Conservation (phyloP, 768 basidiomycete genomes). For the Cubamyces sp. region DNA sequence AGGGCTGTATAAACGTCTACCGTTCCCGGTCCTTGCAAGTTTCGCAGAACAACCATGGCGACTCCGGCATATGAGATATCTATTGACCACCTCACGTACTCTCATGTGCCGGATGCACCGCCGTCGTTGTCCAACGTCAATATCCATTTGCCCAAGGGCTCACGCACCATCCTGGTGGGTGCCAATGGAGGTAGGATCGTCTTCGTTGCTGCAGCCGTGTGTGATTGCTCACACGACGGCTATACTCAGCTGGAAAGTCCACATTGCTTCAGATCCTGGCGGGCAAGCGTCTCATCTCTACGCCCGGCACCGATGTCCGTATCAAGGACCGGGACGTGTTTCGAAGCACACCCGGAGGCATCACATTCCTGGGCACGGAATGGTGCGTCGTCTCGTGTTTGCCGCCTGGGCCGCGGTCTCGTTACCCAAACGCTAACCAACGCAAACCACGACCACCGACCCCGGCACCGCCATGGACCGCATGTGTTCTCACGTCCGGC, state of each 20-base stretch:
- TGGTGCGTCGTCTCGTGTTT: slow-evolving; percentile 56
- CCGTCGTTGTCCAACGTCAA: slow-evolving; percentile 68
- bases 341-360: slow-evolving; percentile 77
- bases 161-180: slow-evolving; percentile 85
- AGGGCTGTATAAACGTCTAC: too few species aligned
- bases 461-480: not conserved
- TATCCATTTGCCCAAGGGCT: slow-evolving; percentile 71
- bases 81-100: slow-evolving; percentile 56
- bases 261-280: slow-evolving; percentile 93
- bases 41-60: slow-evolving; percentile 7
- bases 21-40: too few species aligned
- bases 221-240: not conserved
- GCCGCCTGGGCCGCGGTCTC: not conserved
- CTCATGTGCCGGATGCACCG: slow-evolving; percentile 45
- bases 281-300: slow-evolving; percentile 79
- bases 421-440: not conserved
- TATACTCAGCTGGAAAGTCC: slow-evolving; percentile 81
- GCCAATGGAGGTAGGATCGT: slow-evolving; percentile 83
- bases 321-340: slow-evolving; percentile 90
- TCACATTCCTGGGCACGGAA: slow-evolving; percentile 92
- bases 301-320: slow-evolving; percentile 55
- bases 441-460: not conserved
- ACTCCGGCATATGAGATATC: slow-evolving; percentile 41
- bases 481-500: not conserved
- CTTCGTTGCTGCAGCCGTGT: not conserved